These are phyloP conservation scores for Aspergillus piperis DNA, from an alignment of 2,329 filamentous ascomycete species.

Conservation along the genomic window DNA sequence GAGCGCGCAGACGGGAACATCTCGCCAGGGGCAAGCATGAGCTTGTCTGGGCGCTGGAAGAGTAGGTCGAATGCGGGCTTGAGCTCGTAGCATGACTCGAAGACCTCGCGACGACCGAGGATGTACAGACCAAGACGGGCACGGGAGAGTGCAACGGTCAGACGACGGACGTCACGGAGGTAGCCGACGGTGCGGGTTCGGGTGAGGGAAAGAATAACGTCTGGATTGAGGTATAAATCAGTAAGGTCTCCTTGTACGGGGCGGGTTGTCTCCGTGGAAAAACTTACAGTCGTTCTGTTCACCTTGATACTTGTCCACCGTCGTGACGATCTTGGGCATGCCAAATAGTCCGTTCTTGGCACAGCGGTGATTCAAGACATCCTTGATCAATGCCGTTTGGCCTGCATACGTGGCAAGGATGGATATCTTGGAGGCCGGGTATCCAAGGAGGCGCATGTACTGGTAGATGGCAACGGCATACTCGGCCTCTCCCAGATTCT, in stretches of 20 bases:
- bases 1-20: conserved; percentile 71
- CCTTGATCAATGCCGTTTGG: conserved; percentile 81
- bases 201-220: conserved; percentile 90
- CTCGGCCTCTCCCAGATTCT: conserved; percentile 95
- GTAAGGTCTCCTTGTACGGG: neutral
- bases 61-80: conserved; percentile 81
- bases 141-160: conserved; percentile 92
- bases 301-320: conserved; percentile 98
- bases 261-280: neutral
- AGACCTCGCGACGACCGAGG: conserved; percentile 82
- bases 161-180: conserved; percentile 84
- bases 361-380: conserved; percentile 83
- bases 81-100: conserved; percentile 85
- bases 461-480: conserved; percentile 94
- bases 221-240: conserved; percentile 48
- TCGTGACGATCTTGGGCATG: conserved; percentile 83
- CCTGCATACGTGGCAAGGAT: conserved; percentile 94
- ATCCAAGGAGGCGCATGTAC: conserved; percentile 95
- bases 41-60: conserved; percentile 74
- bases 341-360: conserved; percentile 82
- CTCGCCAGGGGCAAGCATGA: conserved; percentile 80
- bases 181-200: conserved; percentile 88
- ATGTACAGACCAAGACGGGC: conserved; percentile 90
- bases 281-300: conserved; percentile 97
- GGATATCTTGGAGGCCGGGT: conserved; percentile 78